Evolutionary conservation across 805 yeast genomes (phyloP).

Genomic region (Starmerella vitae): DNA sequence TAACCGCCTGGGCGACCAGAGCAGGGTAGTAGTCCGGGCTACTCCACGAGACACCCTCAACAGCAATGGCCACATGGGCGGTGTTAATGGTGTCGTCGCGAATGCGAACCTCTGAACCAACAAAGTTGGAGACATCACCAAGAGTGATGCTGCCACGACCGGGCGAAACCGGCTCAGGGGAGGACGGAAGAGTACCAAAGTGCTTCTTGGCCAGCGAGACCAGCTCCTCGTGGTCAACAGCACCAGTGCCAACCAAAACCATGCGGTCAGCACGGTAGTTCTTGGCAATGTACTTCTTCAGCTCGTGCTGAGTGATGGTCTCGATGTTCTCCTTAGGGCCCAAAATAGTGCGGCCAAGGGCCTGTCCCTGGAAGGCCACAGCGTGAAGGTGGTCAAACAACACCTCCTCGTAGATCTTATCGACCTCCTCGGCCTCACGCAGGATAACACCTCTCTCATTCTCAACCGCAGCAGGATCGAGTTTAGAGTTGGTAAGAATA

Average conservation of each 20-base stretch:
- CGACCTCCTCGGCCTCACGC: constrained; percentile 95
- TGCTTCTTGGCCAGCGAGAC: constrained; percentile 61
- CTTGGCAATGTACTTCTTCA: constrained; percentile 62
- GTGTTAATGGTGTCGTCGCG: constrained; percentile 73
- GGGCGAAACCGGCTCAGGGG: constrained; percentile 44
- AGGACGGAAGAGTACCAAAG: constrained; percentile 41
- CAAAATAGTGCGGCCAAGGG: constrained; percentile 87
- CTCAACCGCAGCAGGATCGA: constrained; percentile 76
- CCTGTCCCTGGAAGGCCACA: constrained; percentile 78
- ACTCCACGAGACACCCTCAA: constrained; percentile 98
- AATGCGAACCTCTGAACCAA: constrained; percentile 75
- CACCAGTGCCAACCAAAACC: constrained; percentile 94
- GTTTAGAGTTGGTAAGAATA: constrained; percentile 70
- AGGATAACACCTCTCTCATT: constrained; percentile 93
- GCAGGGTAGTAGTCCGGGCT: constrained; percentile 93
- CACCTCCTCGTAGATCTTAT: constrained; percentile 95
- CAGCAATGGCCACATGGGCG: constrained; percentile 83
- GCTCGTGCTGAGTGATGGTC: constrained; percentile 61
- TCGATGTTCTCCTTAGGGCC: constrained; percentile 87
- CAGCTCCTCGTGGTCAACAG: constrained; percentile 75
- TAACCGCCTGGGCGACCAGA: constrained; percentile 87
- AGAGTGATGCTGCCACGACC: constrained; percentile 54
- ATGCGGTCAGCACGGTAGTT: constrained; percentile 93
- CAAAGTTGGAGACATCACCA: constrained; percentile 58
- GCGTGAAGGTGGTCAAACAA: constrained; percentile 94